A percentile compares a stretch with the other conserved stretches of the same genome.
Conservation (phyloP, 345 rosid genomes). For the Aegle marmelos region DNA sequence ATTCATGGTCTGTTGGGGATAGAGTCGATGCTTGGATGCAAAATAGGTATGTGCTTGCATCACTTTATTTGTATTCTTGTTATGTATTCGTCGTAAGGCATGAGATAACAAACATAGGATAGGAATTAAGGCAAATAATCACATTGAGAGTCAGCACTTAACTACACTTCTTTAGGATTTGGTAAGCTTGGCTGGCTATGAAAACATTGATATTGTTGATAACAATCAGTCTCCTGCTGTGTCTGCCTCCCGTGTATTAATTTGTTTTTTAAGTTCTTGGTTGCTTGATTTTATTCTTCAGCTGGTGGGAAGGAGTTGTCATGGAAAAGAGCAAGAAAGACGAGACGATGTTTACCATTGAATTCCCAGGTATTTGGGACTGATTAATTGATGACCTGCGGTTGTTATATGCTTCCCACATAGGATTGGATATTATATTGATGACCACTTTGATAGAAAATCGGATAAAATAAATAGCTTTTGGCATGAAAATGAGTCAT, state of each 20-base stretch:
- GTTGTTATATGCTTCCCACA: not conserved
- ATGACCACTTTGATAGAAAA: too few relatives aligned
- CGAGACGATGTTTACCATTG: slow-evolving; percentile 58
- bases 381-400: not conserved
- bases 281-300: slow-evolving; percentile 30
- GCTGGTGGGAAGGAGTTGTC: slow-evolving; percentile 97
- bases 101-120: not conserved
- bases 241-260: not conserved
- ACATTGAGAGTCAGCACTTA: not conserved
- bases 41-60: slow-evolving; percentile 56
- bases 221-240: not conserved
- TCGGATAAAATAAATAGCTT: not conserved
- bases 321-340: slow-evolving; percentile 82
- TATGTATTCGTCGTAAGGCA: not conserved
- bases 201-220: not conserved
- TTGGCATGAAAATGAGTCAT: slow-evolving; percentile 1
- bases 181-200: not conserved
- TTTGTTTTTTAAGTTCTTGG: not conserved
- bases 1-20: slow-evolving; percentile 86
- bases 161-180: not conserved
- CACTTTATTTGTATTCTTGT: not conserved
- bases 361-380: slow-evolving; percentile 66
- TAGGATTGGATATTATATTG: too few relatives aligned
- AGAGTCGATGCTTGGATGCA: slow-evolving; percentile 83
- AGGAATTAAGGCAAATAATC: not conserved